Percentiles rank a stretch among this genome's conserved stretches.
phyloP scores from a whole-genome alignment of 2,329 filamentous ascomycete species.

The Phyllosticta paracitricarpa region DNA sequence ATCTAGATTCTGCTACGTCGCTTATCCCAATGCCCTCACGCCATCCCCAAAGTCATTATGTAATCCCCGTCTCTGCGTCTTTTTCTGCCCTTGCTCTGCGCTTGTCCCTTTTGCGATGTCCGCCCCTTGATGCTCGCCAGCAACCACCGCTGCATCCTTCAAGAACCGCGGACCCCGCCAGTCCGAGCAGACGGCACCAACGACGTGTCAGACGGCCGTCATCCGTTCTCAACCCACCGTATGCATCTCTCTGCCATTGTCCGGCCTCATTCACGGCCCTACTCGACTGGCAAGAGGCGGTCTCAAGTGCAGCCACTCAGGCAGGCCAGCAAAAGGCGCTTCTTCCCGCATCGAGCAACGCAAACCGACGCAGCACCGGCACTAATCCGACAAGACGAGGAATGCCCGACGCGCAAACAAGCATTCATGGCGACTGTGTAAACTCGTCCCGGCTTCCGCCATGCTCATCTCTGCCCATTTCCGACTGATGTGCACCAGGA shows the following conservation, averaged over 20 bases:
- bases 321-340: background rate
- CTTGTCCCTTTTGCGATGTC: background rate
- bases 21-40: slow-evolving; percentile 5
- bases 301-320: background rate
- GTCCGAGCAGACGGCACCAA: background rate
- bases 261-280: background rate
- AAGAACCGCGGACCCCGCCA: background rate
- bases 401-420: background rate
- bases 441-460: background rate
- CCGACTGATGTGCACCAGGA: background rate
- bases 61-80: slow-evolving; percentile 1
- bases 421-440: background rate
- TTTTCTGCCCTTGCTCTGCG: background rate
- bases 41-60: slow-evolving; percentile 4
- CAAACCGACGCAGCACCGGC: background rate
- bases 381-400: background rate
- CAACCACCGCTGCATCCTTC: background rate
- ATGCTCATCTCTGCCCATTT: background rate
- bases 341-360: background rate
- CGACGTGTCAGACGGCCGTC: background rate
- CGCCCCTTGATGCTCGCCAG: background rate
- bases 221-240: background rate
- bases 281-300: background rate
- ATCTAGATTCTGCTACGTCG: background rate
- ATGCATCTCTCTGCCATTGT: background rate